Evolutionary conservation across 2,329 filamentous ascomycete genomes (phyloP), one percentile per base, ranked within the genome.

Genomic region (Gliomastix tumulicola): DNA sequence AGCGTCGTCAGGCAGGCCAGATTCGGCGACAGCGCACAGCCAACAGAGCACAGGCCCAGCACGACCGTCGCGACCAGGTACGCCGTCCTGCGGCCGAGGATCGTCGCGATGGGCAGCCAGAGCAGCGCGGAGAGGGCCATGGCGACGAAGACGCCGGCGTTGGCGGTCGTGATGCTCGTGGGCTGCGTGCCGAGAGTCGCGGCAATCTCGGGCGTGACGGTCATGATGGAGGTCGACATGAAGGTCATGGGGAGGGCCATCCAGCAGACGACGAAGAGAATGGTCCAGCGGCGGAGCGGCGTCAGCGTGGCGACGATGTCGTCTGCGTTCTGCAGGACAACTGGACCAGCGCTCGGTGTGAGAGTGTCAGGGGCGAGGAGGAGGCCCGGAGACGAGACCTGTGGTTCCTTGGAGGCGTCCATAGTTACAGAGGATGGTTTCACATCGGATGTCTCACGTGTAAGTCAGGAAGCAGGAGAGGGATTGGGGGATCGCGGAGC

Each of bases 191-290:
- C 12, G 10, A 45, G 31, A 8, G 28, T 33, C 5, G 31, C 23
- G 18, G 43, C 41, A 21, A 45, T 45, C 32, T 45, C 43, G 5
- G 43, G 41, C 15, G 40, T 43, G 21, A 36, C 43, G 16, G 37
- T 37, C 21, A 45, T 37, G 21, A 45, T 35, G 6, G 43, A 45
- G 4, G 43, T 45, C 32, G 38, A 41, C 9, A 34, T 25, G 22
- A 36, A 43, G 7, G 41, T 43, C 11, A 45, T 38, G 16, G 40
- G 38, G 4, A 45, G 35, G 17, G 31, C 32, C 23, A 44, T 46
- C 44, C 44, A 46, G 40, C 44, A 44, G 11, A 46, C 44, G 23
- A 44, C 39, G 27, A 44, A 41, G 17, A 46, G 35, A 11, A 46
- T 43, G 11, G 43, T 7, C 20, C 38, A 43, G 50, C 33, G 32